Conservation (phyloP, 139 green algal genomes). For the Eudorina sp. region DNA sequence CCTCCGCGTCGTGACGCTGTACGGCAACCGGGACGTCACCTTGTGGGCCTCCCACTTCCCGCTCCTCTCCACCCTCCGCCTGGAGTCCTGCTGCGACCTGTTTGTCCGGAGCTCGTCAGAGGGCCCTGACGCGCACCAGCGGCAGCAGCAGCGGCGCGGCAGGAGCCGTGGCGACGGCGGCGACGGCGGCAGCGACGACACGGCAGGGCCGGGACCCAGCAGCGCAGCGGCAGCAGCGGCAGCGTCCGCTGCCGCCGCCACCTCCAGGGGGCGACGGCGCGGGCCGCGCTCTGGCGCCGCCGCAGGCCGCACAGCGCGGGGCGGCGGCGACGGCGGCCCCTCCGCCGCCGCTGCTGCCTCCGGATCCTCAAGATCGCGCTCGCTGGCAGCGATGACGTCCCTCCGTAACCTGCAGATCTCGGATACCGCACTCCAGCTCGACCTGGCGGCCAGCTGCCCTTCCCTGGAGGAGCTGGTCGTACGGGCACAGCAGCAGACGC, state of each 20-base stretch:
- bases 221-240: neutral
- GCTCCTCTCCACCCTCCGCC: neutral
- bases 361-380: neutral
- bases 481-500: neutral
- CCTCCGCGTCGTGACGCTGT: slow-evolving; percentile 3
- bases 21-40: neutral
- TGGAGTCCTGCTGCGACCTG: slow-evolving; percentile 21
- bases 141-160: no score
- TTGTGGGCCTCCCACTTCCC: slow-evolving; percentile 26
- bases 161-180: neutral
- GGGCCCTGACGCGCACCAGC: no score
- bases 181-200: neutral
- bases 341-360: neutral
- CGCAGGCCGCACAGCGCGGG: neutral
- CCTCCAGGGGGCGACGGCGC: slow-evolving; percentile 8
- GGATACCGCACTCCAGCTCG: slow-evolving; percentile 1
- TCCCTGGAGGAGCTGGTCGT: slow-evolving; percentile 36
- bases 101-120: neutral
- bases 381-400: neutral
- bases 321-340: neutral
- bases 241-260: neutral
- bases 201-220: neutral
- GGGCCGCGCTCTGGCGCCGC: neutral
- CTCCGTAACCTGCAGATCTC: slow-evolving; percentile 33
- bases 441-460: slow-evolving; percentile 17